Evolutionary conservation across 2,329 filamentous ascomycete genomes (phyloP).

Genomic region (Rhynchosporium graminicola): DNA sequence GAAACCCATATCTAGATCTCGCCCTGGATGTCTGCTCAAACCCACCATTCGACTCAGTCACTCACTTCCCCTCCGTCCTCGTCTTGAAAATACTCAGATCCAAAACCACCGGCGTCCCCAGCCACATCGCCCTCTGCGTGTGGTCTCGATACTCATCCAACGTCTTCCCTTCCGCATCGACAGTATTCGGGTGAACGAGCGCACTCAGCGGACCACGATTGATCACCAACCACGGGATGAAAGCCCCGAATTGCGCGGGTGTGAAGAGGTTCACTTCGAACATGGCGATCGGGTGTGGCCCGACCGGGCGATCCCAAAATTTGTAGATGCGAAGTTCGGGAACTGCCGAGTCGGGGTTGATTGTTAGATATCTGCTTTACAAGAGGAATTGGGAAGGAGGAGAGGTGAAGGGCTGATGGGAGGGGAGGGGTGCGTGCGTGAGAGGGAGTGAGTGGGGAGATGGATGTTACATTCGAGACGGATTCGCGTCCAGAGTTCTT

Average conservation of each 20-base stretch:
- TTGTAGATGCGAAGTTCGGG: constrained; percentile 82
- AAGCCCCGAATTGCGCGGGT: constrained; percentile 85
- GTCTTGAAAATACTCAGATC: constrained; percentile 53
- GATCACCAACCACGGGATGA: constrained; percentile 81
- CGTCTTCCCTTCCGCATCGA: constrained; percentile 49
- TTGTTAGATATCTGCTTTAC: background rate
- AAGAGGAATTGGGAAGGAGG: background rate
- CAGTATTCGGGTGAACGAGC: constrained; percentile 81
- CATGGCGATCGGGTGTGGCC: constrained; percentile 83
- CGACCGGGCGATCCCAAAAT: constrained; percentile 75
- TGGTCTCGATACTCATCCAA: constrained; percentile 39
- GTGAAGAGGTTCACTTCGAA: constrained; percentile 91
- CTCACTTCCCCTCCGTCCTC: constrained; percentile 13
- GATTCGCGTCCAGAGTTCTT: constrained; percentile 74
- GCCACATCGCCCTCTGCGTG: constrained; percentile 70
- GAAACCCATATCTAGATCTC: background rate
- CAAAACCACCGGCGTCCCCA: constrained; percentile 66
- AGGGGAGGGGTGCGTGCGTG: background rate
- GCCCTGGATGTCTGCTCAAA: no score
- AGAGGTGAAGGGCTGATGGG: background rate
- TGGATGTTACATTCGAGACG: constrained; percentile 68
- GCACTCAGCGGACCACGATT: constrained; percentile 78
- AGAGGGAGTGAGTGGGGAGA: constrained; percentile 19
- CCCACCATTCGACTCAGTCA: background rate
- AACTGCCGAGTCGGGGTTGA: constrained; percentile 51